Evolutionary conservation across 148 eudicot species (phyloP).

Genomic region (Heliamphora exappendiculata): DNA sequence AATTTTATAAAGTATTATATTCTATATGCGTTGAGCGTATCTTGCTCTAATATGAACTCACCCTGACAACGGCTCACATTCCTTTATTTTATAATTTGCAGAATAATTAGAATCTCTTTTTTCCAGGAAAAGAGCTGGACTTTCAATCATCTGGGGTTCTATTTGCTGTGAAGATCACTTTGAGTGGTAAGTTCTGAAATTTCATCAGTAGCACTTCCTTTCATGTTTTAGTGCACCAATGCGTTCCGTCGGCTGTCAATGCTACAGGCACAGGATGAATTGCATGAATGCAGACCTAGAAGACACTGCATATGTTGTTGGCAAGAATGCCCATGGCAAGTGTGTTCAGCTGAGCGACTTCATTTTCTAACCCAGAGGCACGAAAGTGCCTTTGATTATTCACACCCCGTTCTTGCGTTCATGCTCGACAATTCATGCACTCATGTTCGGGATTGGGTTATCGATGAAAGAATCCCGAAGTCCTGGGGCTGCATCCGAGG

Average conservation of each 20-base stretch:
- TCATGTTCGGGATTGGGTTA: too few relatives aligned
- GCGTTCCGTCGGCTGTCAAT: not conserved
- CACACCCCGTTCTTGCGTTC: not conserved
- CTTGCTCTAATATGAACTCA: not conserved
- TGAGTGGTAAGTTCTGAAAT: constrained; percentile 44
- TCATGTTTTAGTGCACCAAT: not conserved
- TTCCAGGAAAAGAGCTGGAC: constrained; percentile 69
- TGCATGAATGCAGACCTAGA: constrained; percentile 57
- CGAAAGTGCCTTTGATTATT: not conserved
- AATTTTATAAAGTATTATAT: not conserved
- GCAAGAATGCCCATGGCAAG: constrained; percentile 20
- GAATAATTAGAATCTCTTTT: not conserved
- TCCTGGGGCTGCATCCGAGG: too few relatives aligned
- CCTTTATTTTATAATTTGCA: not conserved
- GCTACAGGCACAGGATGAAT: constrained; percentile 77
- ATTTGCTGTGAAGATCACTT: constrained; percentile 93
- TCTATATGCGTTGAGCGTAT: not conserved
- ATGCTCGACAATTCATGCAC: too few relatives aligned
- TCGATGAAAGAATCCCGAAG: too few relatives aligned
- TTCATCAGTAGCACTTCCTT: not conserved
- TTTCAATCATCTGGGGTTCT: constrained; percentile 60
- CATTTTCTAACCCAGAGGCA: constrained; percentile 41
- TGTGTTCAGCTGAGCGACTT: constrained; percentile 53
- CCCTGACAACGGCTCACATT: not conserved
- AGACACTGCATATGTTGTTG: constrained; percentile 51